Evolutionary conservation across 441 rosid species (phyloP).

Genomic region (Bocquillonia castaneifolia): DNA sequence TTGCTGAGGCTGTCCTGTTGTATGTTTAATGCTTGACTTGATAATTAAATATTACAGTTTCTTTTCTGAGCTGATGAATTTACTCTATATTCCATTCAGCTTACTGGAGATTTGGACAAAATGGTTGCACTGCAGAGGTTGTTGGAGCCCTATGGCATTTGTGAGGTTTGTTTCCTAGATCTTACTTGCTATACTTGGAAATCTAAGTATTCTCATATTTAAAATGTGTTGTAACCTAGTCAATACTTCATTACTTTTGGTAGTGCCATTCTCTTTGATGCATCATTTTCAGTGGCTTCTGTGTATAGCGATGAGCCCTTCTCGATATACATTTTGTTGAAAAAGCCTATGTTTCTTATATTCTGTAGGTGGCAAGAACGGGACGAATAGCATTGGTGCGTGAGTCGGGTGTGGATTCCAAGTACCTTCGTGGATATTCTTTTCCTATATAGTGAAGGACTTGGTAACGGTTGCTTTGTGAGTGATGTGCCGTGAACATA

Average conservation of each 20-base stretch:
- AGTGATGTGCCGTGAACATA: not conserved
- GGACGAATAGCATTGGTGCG: slow-evolving; percentile 78
- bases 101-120: slow-evolving; percentile 89
- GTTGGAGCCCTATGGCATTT: slow-evolving; percentile 91
- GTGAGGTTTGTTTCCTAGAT: slow-evolving; percentile 61
- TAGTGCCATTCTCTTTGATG: not conserved
- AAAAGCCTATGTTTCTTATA: not conserved
- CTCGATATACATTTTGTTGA: not conserved
- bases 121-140: slow-evolving; percentile 93
- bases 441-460: slow-evolving; percentile 42
- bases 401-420: slow-evolving; percentile 88
- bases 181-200: not conserved
- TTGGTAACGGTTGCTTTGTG: not conserved
- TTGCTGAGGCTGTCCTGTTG: slow-evolving; percentile 2
- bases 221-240: not conserved
- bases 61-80: slow-evolving; percentile 24
- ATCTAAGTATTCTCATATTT: not conserved
- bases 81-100: slow-evolving; percentile 41
- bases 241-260: not conserved
- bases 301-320: not conserved
- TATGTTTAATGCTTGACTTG: not conserved
- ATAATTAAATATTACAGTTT: slow-evolving; percentile 1
- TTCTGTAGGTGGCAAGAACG: slow-evolving; percentile 76
- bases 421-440: slow-evolving; percentile 74
- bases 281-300: not conserved